These are phyloP conservation scores for Lotus japonicus DNA, from an alignment of 306 rosid species.

Conservation along the genomic window DNA sequence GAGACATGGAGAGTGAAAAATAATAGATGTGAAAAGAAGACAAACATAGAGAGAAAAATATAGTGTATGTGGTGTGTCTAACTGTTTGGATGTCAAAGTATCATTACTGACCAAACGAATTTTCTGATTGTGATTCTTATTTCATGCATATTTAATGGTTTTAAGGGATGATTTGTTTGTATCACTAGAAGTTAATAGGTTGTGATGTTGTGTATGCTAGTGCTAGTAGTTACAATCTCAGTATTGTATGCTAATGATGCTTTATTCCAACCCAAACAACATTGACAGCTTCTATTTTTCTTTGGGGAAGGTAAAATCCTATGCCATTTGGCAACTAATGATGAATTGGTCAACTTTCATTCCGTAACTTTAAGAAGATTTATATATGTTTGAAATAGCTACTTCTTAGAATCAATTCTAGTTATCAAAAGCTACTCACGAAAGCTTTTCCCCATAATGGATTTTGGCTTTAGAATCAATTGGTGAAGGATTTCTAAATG, in stretches of 20 bases:
- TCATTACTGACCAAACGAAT: not conserved
- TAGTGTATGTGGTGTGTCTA: no score
- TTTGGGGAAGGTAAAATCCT: not conserved
- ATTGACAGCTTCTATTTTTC: not conserved
- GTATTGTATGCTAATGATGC: not conserved
- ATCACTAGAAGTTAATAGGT: not conserved
- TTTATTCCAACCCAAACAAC: not conserved
- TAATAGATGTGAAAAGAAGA: no score
- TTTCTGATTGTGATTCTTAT: not conserved
- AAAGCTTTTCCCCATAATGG: no score
- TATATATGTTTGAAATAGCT: no score
- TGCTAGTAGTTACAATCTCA: not conserved
- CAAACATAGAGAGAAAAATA: no score
- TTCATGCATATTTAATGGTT: not conserved
- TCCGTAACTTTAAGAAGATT: no score
- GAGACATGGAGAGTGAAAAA: no score
- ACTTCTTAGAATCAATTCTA: no score
- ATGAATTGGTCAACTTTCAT: not conserved
- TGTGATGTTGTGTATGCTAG: not conserved
- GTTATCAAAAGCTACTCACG: no score
- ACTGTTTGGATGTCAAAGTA: no score
- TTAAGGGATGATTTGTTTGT: not conserved
- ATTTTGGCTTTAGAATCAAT: no score
- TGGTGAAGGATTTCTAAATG: no score
- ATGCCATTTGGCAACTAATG: not conserved